These are phyloP conservation scores for Penicillium herquei DNA, from an alignment of 495 filamentous ascomycete species.

Conservation along the genomic window DNA sequence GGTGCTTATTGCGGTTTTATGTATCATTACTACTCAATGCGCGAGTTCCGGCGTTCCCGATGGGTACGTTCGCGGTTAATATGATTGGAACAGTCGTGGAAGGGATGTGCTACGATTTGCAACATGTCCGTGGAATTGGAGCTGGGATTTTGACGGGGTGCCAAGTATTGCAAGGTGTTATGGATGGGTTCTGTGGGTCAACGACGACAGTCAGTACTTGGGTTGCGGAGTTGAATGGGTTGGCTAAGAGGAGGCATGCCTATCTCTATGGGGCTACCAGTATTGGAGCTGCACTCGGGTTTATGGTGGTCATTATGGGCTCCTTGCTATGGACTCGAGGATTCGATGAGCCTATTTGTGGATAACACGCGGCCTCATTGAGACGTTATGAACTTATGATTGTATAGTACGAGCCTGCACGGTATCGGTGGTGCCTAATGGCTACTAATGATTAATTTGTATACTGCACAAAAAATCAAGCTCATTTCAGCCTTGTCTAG, in stretches of 20 bases:
- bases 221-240: slow-evolving; percentile 73
- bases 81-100: slow-evolving; percentile 66
- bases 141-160: slow-evolving; percentile 53
- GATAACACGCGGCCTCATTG: slow-evolving; percentile 5
- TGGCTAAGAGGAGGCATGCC: slow-evolving; percentile 59
- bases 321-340: slow-evolving; percentile 74
- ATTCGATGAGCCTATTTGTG: slow-evolving; percentile 53
- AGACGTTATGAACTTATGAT: too few species aligned
- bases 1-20: slow-evolving; percentile 72
- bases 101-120: slow-evolving; percentile 71
- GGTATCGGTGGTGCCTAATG: too few species aligned
- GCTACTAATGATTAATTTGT: too few species aligned
- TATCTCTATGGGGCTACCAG: slow-evolving; percentile 75
- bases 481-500: too few species aligned
- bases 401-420: too few species aligned
- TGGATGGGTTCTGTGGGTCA: slow-evolving; percentile 90
- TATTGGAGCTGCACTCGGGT: slow-evolving; percentile 58
- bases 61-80: slow-evolving; percentile 89
- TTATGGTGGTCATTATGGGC: slow-evolving; percentile 76
- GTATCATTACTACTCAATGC: slow-evolving; percentile 65
- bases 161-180: slow-evolving; percentile 77
- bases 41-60: slow-evolving; percentile 66
- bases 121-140: slow-evolving; percentile 47
- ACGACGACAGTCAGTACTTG: slow-evolving; percentile 93
- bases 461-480: too few species aligned